Evolutionary conservation across 805 yeast species (phyloP).

Genomic region (Maudiozyma barnettii): DNA sequence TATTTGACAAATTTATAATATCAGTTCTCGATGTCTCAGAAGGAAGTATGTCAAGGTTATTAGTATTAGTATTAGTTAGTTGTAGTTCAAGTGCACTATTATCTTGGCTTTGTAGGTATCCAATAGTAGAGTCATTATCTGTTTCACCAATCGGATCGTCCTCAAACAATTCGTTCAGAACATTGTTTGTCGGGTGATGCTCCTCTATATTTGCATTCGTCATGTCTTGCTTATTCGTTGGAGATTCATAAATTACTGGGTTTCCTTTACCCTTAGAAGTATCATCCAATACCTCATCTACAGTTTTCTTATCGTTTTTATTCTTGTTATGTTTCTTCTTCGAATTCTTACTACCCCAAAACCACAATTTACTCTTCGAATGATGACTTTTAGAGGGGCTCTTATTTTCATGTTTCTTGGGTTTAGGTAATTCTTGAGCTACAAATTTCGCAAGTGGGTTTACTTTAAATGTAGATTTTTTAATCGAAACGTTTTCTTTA

Average conservation of each 20-base stretch:
- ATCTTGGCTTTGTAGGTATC: neutral
- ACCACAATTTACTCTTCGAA: slow-evolving; percentile 20
- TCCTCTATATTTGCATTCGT: no score
- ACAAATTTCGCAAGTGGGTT: slow-evolving; percentile 25
- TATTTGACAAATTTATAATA: neutral
- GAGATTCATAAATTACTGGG: neutral
- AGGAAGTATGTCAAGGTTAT: neutral
- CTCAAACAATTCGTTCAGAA: neutral
- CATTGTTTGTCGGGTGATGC: neutral
- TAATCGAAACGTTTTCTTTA: neutral
- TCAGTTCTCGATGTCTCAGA: neutral
- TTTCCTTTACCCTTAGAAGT: neutral
- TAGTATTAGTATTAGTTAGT: neutral
- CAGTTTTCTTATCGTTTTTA: neutral
- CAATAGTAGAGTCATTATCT: neutral
- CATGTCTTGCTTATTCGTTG: no score
- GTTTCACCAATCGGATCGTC: neutral
- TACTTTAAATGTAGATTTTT: slow-evolving; percentile 14
- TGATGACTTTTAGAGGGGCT: slow-evolving; percentile 12
- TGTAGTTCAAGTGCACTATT: neutral
- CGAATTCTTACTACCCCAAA: slow-evolving; percentile 13
- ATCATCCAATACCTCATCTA: neutral
- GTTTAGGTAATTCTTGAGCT: slow-evolving; percentile 19
- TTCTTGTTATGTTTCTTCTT: slow-evolving; percentile 5
- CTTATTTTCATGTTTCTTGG: slow-evolving; percentile 9